A percentile compares a stretch with the other conserved stretches of the same genome.
Conservation (phyloP, 2,329 filamentous ascomycete species). For the Pyricularia grisea region DNA sequence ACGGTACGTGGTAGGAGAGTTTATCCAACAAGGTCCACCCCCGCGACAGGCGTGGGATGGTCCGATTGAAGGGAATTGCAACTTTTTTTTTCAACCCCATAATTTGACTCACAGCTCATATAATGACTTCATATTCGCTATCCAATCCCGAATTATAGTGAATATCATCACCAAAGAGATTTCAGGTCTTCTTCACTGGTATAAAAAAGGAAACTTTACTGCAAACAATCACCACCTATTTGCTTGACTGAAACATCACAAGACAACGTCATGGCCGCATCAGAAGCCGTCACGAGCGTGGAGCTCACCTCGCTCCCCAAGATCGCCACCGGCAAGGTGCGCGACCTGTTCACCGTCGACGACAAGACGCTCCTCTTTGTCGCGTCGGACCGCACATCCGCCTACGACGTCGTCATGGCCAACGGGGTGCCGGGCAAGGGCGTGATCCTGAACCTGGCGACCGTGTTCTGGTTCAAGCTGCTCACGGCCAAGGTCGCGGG, state of each 20-base stretch:
- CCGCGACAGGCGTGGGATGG: not conserved
- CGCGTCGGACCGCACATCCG: conserved; percentile 73
- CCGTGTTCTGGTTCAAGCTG: conserved; percentile 45
- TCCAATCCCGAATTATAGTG: not conserved
- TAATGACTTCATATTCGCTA: not conserved
- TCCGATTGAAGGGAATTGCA: not conserved
- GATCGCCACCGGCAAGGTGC: conserved; percentile 21
- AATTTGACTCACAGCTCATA: not conserved
- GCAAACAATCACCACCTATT: not conserved
- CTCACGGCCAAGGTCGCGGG: conserved; percentile 31
- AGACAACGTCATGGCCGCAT: not conserved
- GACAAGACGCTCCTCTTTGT: conserved; percentile 21
- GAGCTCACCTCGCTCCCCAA: conserved; percentile 20
- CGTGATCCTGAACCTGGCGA: conserved; percentile 34
- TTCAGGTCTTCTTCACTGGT: too few species aligned
- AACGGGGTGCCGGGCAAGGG: conserved; percentile 54
- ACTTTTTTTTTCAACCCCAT: not conserved
- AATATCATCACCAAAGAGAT: not conserved
- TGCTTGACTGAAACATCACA: not conserved
- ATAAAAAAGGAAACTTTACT: not conserved
- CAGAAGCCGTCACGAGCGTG: conserved; percentile 16
- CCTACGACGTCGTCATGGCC: conserved; percentile 84
- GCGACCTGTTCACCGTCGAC: conserved; percentile 18
- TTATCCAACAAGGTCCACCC: not conserved
- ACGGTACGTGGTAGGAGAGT: not conserved